A percentile compares a stretch with the other conserved stretches of the same genome.
These are phyloP conservation scores for Scheffersomyces lignicola DNA, from an alignment of 1,139 yeast species.

Conservation along the genomic window DNA sequence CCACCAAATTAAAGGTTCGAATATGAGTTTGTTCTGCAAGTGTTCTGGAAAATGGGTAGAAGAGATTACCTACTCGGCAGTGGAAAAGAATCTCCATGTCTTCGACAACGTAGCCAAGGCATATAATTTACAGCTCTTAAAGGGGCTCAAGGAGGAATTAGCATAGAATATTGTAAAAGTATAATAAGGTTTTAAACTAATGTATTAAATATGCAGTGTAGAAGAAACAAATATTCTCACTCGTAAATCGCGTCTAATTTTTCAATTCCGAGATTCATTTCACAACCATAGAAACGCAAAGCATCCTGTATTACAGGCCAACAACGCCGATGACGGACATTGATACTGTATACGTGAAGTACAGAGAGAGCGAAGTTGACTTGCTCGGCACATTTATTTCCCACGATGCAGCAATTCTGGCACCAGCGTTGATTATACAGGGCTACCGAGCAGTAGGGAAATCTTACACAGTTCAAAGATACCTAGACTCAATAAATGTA, in stretches of 20 bases:
- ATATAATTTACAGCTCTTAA: slow-evolving; percentile 61
- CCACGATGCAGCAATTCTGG: slow-evolving; percentile 20
- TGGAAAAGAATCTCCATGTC: slow-evolving; percentile 46
- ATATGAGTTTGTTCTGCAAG: slow-evolving; percentile 72
- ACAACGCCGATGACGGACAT: too few species aligned
- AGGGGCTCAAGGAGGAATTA: slow-evolving; percentile 43
- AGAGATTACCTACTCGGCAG: slow-evolving; percentile 47
- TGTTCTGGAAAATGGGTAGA: slow-evolving; percentile 89
- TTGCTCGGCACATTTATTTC: slow-evolving; percentile 26
- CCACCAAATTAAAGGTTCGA: slow-evolving; percentile 61
- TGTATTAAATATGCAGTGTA: too few species aligned
- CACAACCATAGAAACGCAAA: too few species aligned
- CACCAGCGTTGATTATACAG: slow-evolving; percentile 34
- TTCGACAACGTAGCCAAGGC: slow-evolving; percentile 60
- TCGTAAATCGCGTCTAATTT: too few species aligned
- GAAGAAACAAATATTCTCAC: too few species aligned
- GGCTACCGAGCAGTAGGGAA: slow-evolving; percentile 47
- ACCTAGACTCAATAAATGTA: slow-evolving; percentile 22
- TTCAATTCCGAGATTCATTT: too few species aligned
- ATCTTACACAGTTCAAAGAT: slow-evolving; percentile 29
- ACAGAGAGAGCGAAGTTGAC: slow-evolving; percentile 24
- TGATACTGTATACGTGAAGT: too few species aligned
- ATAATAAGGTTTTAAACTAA: too few species aligned
- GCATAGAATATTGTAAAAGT: slow-evolving; percentile 7
- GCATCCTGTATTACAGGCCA: too few species aligned